Conservation (phyloP, 108 stramenopile species). For the Epipyxis sp. region DNA sequence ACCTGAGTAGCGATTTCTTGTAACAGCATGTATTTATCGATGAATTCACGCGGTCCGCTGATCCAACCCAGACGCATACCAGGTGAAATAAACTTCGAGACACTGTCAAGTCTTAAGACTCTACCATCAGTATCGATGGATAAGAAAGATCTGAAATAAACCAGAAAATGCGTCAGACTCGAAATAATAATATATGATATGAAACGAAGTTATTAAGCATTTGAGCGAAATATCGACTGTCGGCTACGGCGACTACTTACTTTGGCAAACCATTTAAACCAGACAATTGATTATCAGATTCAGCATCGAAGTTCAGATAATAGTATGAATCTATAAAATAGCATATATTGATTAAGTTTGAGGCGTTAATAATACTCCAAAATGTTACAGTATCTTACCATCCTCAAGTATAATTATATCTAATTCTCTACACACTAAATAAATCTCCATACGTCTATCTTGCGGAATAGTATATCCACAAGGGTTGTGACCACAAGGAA, state of each 20-base stretch:
- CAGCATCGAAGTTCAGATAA: slow-evolving; percentile 41
- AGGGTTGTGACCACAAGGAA: slow-evolving; percentile 37
- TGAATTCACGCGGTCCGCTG: slow-evolving; percentile 50
- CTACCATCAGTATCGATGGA: slow-evolving; percentile 55
- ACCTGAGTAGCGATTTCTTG: slow-evolving; percentile 43
- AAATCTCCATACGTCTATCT: slow-evolving; percentile 48
- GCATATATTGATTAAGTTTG: background rate
- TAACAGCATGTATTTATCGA: slow-evolving; percentile 47
- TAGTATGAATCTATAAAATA: slow-evolving; percentile 52
- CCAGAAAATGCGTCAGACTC: slow-evolving; percentile 1
- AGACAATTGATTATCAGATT: background rate
- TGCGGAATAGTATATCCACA: slow-evolving; percentile 1
- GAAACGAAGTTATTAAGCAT: no score
- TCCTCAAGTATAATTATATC: slow-evolving; percentile 62
- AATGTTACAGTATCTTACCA: slow-evolving; percentile 31
- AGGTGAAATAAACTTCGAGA: slow-evolving; percentile 58
- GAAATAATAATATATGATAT: no score
- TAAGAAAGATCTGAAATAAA: slow-evolving; percentile 15
- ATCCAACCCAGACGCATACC: slow-evolving; percentile 64
- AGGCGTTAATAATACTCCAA: background rate
- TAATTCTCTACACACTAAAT: slow-evolving; percentile 49
- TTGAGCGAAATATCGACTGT: no score
- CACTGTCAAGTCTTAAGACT: slow-evolving; percentile 61
- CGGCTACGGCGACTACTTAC: no score
- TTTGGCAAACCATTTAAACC: background rate